Conservation (phyloP, 2,329 filamentous ascomycete genomes). For the Penicillium decumbens region DNA sequence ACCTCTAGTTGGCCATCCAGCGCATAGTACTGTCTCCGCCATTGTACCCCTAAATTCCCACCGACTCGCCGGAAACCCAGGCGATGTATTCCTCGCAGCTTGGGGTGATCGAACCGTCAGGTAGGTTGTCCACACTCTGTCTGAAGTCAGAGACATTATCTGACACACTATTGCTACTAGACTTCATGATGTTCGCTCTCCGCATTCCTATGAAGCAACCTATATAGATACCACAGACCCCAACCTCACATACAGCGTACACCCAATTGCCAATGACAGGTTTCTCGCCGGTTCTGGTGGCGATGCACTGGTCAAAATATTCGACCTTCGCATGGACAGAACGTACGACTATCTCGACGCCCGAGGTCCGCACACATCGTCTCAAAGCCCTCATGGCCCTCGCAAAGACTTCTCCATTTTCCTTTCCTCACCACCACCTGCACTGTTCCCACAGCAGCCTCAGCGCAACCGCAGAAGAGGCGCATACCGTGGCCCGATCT, state of each 20-base stretch:
- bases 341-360: slow-evolving; percentile 33
- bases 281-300: slow-evolving; percentile 55
- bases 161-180: slow-evolving; percentile 26
- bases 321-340: slow-evolving; percentile 54
- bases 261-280: slow-evolving; percentile 52
- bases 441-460: slow-evolving; percentile 3
- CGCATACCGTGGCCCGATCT: slow-evolving; percentile 44
- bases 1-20: slow-evolving; percentile 16
- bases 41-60: slow-evolving; percentile 35
- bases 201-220: slow-evolving; percentile 43
- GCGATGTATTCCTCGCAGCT: slow-evolving; percentile 55
- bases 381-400: slow-evolving; percentile 6
- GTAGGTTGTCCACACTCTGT: slow-evolving; percentile 19
- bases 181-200: slow-evolving; percentile 58
- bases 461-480: slow-evolving; percentile 16
- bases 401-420: slow-evolving; percentile 43
- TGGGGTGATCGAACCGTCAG: slow-evolving; percentile 54
- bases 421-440: slow-evolving; percentile 31
- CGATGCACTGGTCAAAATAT: slow-evolving; percentile 58
- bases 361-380: slow-evolving; percentile 6
- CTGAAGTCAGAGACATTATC: not conserved
- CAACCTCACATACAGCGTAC: slow-evolving; percentile 56
- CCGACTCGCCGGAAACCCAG: slow-evolving; percentile 27
- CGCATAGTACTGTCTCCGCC: slow-evolving; percentile 31
- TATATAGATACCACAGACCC: slow-evolving; percentile 56